A percentile compares a stretch with the other conserved stretches of the same genome.
These are phyloP conservation scores for Phytophthora hibernalis DNA, from an alignment of 352 stramenopile species.

Conservation along the genomic window DNA sequence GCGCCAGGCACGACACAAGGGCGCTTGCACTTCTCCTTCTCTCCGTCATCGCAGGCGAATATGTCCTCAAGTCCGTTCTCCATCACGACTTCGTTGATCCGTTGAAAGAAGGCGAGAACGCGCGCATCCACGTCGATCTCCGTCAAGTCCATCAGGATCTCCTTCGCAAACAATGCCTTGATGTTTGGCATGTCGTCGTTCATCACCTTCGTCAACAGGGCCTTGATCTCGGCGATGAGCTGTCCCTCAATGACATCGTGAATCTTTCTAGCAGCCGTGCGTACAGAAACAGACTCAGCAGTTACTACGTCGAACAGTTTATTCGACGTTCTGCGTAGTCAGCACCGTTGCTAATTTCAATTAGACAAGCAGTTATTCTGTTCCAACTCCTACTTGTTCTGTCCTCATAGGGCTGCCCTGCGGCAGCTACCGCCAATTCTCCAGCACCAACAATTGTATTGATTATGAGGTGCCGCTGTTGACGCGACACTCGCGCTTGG, in stretches of 20 bases:
- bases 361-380: too few species aligned
- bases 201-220: background rate
- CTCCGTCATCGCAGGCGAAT: background rate
- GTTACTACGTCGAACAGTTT: too few species aligned
- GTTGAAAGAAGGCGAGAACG: background rate
- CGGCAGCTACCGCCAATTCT: too few species aligned
- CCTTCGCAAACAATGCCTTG: background rate
- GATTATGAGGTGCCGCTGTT: too few species aligned
- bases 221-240: background rate
- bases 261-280: too few species aligned
- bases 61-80: background rate
- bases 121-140: conserved; percentile 1
- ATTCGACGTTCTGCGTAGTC: too few species aligned
- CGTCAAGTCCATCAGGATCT: background rate
- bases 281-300: too few species aligned
- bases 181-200: background rate
- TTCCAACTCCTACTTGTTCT: too few species aligned
- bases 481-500: too few species aligned
- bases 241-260: background rate
- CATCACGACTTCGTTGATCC: background rate
- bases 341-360: too few species aligned
- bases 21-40: background rate
- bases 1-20: background rate
- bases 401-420: too few species aligned
- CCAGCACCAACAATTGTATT: too few species aligned